Conservation (phyloP, 2,329 filamentous ascomycete species). For the Sordariomycetes sp. region DNA sequence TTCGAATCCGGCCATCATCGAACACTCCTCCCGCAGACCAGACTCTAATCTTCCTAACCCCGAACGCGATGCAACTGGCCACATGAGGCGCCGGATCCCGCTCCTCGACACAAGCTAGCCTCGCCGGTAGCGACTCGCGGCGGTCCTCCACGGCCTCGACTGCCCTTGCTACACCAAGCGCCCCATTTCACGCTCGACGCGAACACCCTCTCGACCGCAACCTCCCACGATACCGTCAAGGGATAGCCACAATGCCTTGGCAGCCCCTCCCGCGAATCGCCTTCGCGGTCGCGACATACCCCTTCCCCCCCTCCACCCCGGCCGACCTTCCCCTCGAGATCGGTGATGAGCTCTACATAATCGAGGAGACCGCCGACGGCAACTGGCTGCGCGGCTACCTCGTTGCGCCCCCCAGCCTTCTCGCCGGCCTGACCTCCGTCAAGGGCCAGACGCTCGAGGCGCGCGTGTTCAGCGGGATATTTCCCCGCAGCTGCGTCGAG, state of each 20-base stretch:
- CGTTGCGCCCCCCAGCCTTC: constrained; percentile 82
- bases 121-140: not conserved
- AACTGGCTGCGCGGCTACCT: constrained; percentile 94
- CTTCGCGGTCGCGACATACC: constrained; percentile 93
- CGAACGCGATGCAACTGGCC: not conserved
- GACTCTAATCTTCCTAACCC: not conserved
- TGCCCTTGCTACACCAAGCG: not conserved
- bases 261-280: constrained; percentile 92
- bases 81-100: not conserved
- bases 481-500: constrained; percentile 89
- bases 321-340: constrained; percentile 94
- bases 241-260: constrained; percentile 67
- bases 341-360: constrained; percentile 97
- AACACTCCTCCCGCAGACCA: not conserved
- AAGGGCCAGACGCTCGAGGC: constrained; percentile 92
- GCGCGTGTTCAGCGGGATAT: constrained; percentile 96
- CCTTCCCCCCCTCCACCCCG: constrained; percentile 76
- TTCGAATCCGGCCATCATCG: not conserved
- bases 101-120: not conserved
- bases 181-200: not conserved
- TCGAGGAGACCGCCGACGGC: constrained; percentile 87
- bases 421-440: constrained; percentile 81
- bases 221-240: not conserved
- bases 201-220: not conserved
- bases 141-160: not conserved